phyloP scores from a whole-genome alignment of 805 yeast genomes.

The Lipomyces yamadae region DNA sequence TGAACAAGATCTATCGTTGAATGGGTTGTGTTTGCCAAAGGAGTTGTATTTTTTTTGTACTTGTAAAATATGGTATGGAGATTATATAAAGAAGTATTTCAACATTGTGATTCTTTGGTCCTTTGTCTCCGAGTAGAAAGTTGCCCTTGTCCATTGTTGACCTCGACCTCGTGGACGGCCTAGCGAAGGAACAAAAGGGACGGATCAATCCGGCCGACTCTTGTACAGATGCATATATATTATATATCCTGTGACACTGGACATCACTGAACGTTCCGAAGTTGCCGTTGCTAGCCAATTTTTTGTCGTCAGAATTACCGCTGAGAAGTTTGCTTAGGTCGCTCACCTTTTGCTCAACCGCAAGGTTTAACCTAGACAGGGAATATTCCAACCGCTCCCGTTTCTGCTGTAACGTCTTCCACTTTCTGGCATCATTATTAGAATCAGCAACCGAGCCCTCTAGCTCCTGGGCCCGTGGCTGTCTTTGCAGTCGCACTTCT shows the following conservation, averaged over 20 bases:
- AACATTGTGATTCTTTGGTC: background rate
- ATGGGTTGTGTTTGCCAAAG: background rate
- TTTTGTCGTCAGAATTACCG: too few relatives aligned
- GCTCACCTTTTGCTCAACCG: slow-evolving; percentile 33
- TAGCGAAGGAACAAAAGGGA: background rate
- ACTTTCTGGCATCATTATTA: slow-evolving; percentile 32
- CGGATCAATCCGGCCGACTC: background rate
- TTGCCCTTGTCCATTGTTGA: too few relatives aligned
- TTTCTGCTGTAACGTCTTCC: slow-evolving; percentile 35
- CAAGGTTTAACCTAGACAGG: slow-evolving; percentile 37
- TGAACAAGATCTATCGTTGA: background rate
- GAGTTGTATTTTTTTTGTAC: background rate
- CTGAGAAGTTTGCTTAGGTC: background rate
- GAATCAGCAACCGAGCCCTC: background rate
- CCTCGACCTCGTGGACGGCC: too few relatives aligned
- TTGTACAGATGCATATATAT: background rate
- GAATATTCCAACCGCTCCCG: slow-evolving; percentile 37
- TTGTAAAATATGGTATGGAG: background rate
- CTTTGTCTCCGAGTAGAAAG: background rate
- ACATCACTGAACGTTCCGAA: background rate
- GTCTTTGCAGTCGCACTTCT: slow-evolving; percentile 40
- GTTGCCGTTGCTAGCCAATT: slow-evolving; percentile 10
- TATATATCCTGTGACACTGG: background rate
- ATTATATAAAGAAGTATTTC: background rate
- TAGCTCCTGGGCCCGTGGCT: slow-evolving; percentile 19